These are phyloP conservation scores for Filobasidium floriforme DNA, from an alignment of 768 basidiomycete genomes.

Conservation along the genomic window DNA sequence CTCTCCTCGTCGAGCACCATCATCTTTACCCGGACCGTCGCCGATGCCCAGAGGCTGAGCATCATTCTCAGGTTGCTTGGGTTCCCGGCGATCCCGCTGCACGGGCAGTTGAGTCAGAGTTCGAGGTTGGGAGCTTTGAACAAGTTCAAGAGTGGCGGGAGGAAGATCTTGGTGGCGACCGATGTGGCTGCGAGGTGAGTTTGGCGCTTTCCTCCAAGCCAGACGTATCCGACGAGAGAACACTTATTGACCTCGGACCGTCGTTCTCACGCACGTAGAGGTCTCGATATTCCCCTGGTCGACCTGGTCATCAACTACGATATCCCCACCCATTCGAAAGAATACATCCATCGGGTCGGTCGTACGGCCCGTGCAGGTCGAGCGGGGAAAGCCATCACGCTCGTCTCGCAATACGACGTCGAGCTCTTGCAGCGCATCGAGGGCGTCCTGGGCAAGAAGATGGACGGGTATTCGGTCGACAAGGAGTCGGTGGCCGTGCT, in stretches of 20 bases:
- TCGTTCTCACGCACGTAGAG: conserved; percentile 49
- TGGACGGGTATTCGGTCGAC: conserved; percentile 73
- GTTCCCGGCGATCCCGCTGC: conserved; percentile 89
- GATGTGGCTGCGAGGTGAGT: conserved; percentile 86
- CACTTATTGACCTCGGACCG: too few relatives aligned
- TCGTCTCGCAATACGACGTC: conserved; percentile 97
- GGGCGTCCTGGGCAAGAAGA: conserved; percentile 79
- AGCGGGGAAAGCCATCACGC: conserved; percentile 90
- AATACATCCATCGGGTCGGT: conserved; percentile 97
- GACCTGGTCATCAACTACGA: conserved; percentile 98
- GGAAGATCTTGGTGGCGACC: conserved; percentile 85
- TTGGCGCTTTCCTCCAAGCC: too few relatives aligned
- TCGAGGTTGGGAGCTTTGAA: conserved; percentile 83
- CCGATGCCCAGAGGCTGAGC: conserved; percentile 80
- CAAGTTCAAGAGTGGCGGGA: conserved; percentile 92
- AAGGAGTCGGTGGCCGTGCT: conserved; percentile 80
- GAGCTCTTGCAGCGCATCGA: conserved; percentile 94
- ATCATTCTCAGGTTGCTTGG: conserved; percentile 83
- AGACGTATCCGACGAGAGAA: too few relatives aligned
- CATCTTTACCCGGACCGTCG: conserved; percentile 90
- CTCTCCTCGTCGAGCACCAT: conserved; percentile 89
- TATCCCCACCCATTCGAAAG: conserved; percentile 94
- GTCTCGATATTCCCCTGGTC: conserved; percentile 90
- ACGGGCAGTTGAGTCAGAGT: conserved; percentile 90
- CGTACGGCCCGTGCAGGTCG: conserved; percentile 97